These are phyloP conservation scores for Veloporphyrellus conicus DNA, from an alignment of 1,284 basidiomycete species.

Conservation along the genomic window DNA sequence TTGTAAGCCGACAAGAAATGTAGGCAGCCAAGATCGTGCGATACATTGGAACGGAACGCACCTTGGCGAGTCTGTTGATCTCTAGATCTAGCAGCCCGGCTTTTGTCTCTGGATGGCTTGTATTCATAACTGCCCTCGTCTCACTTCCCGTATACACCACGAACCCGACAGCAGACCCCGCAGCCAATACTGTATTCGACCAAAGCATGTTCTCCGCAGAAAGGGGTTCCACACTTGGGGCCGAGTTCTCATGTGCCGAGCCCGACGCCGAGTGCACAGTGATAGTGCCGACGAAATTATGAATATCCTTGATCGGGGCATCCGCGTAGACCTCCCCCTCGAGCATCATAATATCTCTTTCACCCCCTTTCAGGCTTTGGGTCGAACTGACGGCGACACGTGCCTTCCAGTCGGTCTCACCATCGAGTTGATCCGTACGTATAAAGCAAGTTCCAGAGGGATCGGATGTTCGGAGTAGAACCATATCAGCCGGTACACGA, in stretches of 20 bases:
- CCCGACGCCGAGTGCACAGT: conserved; percentile 60
- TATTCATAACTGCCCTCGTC: conserved; percentile 99
- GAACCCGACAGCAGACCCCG: conserved; percentile 89
- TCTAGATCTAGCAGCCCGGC: conserved; percentile 90
- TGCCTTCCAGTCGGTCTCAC: conserved; percentile 99
- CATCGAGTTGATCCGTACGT: conserved; percentile 95
- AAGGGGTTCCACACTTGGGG: conserved; percentile 70
- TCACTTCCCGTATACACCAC: conserved; percentile 94
- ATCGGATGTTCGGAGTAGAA: conserved; percentile 86
- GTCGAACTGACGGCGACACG: conserved; percentile 68
- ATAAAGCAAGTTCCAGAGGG: conserved; percentile 93
- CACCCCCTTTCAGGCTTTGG: conserved; percentile 24
- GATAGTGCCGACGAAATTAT: conserved; percentile 91
- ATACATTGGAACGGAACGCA: conserved; percentile 31
- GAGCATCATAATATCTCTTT: conserved; percentile 65
- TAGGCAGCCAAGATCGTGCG: no score
- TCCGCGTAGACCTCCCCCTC: conserved; percentile 91
- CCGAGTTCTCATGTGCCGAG: conserved; percentile 24
- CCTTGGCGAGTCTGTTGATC: conserved; percentile 95
- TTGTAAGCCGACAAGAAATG: no score
- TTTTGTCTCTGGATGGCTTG: conserved; percentile 94
- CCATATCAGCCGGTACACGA: conserved; percentile 91
- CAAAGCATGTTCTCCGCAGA: conserved; percentile 94
- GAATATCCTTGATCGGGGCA: conserved; percentile 94
- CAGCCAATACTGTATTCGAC: conserved; percentile 97